Conservation (phyloP, 1,284 basidiomycete species). For the Cryptococcus sp. region DNA sequence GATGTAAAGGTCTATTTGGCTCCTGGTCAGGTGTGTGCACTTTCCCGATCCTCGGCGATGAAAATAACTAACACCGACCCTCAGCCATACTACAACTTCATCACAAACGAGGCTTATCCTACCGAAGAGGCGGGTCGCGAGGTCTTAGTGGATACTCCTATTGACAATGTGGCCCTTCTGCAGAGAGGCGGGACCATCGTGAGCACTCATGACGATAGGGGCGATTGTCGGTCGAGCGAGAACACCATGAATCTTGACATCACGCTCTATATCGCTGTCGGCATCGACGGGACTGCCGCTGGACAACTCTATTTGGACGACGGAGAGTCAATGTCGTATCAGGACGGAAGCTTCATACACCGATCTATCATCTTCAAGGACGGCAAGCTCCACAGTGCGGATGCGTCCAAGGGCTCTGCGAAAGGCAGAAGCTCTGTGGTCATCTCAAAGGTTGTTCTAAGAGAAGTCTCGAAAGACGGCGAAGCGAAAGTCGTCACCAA, state of each 20-base stretch:
- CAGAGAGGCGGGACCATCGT: slow-evolving; percentile 91
- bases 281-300: slow-evolving; percentile 64
- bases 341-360: slow-evolving; percentile 69
- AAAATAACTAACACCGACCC: not conserved
- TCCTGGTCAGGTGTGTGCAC: slow-evolving; percentile 69
- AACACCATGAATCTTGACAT: slow-evolving; percentile 91
- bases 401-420: no score
- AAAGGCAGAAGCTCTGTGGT: no score
- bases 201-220: slow-evolving; percentile 82
- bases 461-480: no score
- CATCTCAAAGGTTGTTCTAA: no score
- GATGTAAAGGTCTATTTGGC: slow-evolving; percentile 79
- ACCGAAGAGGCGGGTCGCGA: slow-evolving; percentile 63
- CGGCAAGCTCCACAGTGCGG: not conserved
- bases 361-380: no score
- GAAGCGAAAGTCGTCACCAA: no score
- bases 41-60: not conserved
- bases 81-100: slow-evolving; percentile 94
- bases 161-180: slow-evolving; percentile 80
- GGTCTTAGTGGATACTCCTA: slow-evolving; percentile 74
- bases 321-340: slow-evolving; percentile 78
- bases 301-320: slow-evolving; percentile 96
- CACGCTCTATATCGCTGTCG: slow-evolving; percentile 82
- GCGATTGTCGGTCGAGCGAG: slow-evolving; percentile 75
- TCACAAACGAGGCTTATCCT: slow-evolving; percentile 67